These are phyloP conservation scores for Metschnikowia similis DNA, from an alignment of 805 yeast genomes.

Conservation along the genomic window DNA sequence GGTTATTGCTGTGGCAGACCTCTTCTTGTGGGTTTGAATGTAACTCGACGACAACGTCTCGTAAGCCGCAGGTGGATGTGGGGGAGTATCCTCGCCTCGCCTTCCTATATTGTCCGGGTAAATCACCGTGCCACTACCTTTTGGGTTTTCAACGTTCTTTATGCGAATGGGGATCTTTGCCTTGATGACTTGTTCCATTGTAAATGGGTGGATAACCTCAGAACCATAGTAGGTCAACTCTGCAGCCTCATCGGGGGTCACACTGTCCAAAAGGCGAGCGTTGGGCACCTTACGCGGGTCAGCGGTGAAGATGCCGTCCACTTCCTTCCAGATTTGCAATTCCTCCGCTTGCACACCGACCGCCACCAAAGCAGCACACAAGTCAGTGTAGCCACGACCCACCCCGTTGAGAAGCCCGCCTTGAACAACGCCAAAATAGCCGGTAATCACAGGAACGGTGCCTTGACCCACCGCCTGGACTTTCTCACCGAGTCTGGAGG, in stretches of 20 bases:
- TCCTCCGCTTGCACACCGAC: slow-evolving; percentile 92
- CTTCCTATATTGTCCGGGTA: slow-evolving; percentile 87
- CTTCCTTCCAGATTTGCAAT: slow-evolving; percentile 98
- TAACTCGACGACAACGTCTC: slow-evolving; percentile 39
- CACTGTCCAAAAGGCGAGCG: slow-evolving; percentile 79
- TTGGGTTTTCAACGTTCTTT: slow-evolving; percentile 91
- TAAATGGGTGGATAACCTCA: slow-evolving; percentile 97
- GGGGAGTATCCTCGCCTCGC: slow-evolving; percentile 86
- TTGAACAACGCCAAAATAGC: slow-evolving; percentile 93
- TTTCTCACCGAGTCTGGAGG: slow-evolving; percentile 48
- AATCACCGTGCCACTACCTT: slow-evolving; percentile 89
- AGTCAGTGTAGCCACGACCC: slow-evolving; percentile 96
- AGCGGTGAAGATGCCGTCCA: slow-evolving; percentile 97
- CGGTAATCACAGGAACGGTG: slow-evolving; percentile 86
- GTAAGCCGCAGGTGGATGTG: slow-evolving; percentile 85
- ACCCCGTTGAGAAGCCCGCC: slow-evolving; percentile 91
- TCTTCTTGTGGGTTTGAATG: slow-evolving; percentile 42
- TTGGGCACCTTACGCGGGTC: slow-evolving; percentile 93
- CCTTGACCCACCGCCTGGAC: slow-evolving; percentile 38
- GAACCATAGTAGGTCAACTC: slow-evolving; percentile 97
- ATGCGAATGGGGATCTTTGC: slow-evolving; percentile 96
- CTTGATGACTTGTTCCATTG: slow-evolving; percentile 97
- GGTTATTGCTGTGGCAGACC: slow-evolving; percentile 93
- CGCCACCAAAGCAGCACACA: slow-evolving; percentile 95
- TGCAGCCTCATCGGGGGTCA: slow-evolving; percentile 98